Conservation (phyloP, 768 basidiomycete genomes). For the Mycena crocata region DNA sequence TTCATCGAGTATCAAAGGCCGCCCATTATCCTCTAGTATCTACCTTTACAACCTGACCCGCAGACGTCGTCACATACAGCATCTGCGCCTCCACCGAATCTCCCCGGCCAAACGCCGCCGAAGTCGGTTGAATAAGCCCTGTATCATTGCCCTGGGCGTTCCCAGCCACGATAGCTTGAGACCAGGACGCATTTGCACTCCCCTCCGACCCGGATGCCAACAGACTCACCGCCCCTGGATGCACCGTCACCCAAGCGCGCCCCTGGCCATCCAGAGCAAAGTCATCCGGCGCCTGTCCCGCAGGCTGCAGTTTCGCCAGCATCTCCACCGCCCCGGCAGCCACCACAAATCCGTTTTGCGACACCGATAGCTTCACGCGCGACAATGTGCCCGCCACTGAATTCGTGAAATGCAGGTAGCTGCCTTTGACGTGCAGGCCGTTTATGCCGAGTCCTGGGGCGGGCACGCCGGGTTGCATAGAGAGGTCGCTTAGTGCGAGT, state of each 20-base stretch:
- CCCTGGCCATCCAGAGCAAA: constrained; percentile 18
- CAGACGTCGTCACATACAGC: constrained; percentile 4
- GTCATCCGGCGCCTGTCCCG: constrained; percentile 1
- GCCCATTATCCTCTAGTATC: background rate
- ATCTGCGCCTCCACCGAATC: background rate
- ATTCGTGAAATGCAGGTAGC: constrained; percentile 6
- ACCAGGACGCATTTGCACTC: background rate
- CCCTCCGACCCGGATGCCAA: background rate
- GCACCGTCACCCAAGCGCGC: constrained; percentile 19
- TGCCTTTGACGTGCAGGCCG: constrained; percentile 10
- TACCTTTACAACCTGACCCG: background rate
- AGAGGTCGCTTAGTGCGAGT: constrained; percentile 9
- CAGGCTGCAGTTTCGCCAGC: background rate
- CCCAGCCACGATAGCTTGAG: background rate
- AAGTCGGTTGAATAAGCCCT: background rate
- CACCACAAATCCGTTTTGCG: background rate
- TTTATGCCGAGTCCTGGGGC: constrained; percentile 23
- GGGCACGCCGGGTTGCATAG: constrained; percentile 2
- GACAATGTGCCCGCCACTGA: background rate
- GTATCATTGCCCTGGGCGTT: background rate
- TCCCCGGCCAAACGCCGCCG: constrained; percentile 12
- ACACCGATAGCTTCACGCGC: background rate
- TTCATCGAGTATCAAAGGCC: too few species aligned
- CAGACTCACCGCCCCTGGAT: constrained; percentile 14
- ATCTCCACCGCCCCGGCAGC: background rate